Evolutionary conservation across 768 basidiomycete species (phyloP).

Genomic region (Rossbeevera mucosa): DNA sequence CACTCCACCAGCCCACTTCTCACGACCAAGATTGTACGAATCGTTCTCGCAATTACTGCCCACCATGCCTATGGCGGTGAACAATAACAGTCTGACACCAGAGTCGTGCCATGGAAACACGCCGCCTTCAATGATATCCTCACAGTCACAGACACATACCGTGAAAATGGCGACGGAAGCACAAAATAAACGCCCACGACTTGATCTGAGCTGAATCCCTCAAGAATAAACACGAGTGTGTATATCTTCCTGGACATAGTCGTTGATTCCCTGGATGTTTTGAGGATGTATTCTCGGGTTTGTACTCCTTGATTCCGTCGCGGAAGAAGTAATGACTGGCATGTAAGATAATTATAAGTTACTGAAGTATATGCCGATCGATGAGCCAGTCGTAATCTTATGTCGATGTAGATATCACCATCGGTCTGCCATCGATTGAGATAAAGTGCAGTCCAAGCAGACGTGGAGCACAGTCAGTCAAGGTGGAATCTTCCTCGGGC

Average conservation of each 20-base stretch:
- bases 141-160: slow-evolving; percentile 10
- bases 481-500: not conserved
- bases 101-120: slow-evolving; percentile 57
- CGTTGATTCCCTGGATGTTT: not conserved
- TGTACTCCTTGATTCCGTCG: not conserved
- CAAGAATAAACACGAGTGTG: not conserved
- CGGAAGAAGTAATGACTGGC: not conserved
- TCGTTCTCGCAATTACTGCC: slow-evolving; percentile 34
- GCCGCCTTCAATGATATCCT: slow-evolving; percentile 40
- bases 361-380: not conserved
- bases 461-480: not conserved
- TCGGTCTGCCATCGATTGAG: not conserved
- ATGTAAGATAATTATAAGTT: slow-evolving; percentile 3
- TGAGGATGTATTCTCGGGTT: not conserved
- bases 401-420: not conserved
- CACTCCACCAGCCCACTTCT: slow-evolving; percentile 41
- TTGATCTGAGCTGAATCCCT: slow-evolving; percentile 28
- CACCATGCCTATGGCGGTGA: slow-evolving; percentile 23
- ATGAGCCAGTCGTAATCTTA: not conserved
- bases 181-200: slow-evolving; percentile 15
- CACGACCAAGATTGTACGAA: slow-evolving; percentile 38
- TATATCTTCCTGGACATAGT: not conserved
- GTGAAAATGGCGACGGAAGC: slow-evolving; percentile 13
- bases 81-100: slow-evolving; percentile 45
- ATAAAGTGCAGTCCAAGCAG: not conserved